phyloP scores from a whole-genome alignment of 140 eudicot species.

The Stevia rebaudiana region DNA sequence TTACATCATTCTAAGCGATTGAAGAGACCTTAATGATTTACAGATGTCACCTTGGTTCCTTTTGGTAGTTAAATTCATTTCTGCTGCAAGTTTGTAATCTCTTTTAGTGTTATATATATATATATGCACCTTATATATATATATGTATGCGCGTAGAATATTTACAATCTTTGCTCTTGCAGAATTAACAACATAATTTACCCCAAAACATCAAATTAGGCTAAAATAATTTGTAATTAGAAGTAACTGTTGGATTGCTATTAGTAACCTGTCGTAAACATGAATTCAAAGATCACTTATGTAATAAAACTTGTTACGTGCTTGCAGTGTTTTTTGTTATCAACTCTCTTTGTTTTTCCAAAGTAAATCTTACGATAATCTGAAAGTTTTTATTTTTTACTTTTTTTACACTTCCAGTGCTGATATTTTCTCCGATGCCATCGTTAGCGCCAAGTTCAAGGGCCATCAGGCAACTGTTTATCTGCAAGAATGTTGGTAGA shows the following conservation, averaged over 20 bases:
- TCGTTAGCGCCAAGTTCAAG: constrained; percentile 45
- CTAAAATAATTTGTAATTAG: no score
- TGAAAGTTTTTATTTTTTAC: background rate
- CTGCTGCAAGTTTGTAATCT: background rate
- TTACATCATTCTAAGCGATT: no score
- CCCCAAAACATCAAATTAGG: background rate
- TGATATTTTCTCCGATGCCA: constrained; percentile 33
- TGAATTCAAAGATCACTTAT: no score
- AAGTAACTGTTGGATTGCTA: background rate
- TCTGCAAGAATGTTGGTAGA: constrained; percentile 26
- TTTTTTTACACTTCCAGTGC: constrained; percentile 6
- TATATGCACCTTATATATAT: background rate
- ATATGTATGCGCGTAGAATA: background rate
- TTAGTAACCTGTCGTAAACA: no score
- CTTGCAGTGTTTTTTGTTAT: background rate
- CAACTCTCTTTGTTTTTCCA: background rate
- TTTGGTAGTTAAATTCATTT: background rate
- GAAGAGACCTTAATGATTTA: background rate
- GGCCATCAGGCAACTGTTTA: constrained; percentile 36
- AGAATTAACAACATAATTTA: background rate
- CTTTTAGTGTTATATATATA: background rate
- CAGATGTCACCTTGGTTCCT: background rate
- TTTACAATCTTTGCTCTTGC: background rate
- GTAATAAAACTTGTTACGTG: background rate
- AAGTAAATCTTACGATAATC: background rate